Evolutionary conservation across 352 stramenopile species (phyloP).

Genomic region (Phytophthora idaei): DNA sequence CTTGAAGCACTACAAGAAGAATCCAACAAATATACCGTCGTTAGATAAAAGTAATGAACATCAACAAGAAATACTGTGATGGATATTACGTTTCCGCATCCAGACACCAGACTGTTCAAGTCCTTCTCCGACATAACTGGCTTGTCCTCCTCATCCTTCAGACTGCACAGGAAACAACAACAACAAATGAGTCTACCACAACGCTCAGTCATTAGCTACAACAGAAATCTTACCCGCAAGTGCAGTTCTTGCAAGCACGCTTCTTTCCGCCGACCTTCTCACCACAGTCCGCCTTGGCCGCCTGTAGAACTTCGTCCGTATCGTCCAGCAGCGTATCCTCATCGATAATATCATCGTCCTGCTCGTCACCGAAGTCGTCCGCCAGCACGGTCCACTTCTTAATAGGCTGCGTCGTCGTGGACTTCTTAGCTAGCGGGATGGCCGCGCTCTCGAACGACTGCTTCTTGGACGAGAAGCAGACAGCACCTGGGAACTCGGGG

Average conservation of each 20-base stretch:
- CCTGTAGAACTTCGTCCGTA: conserved; percentile 80
- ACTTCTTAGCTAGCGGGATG: conserved; percentile 60
- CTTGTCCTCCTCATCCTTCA: conserved; percentile 77
- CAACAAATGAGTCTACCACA: conserved; percentile 4
- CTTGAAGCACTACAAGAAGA: conserved; percentile 90
- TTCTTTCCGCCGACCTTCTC: conserved; percentile 90
- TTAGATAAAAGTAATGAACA: conserved; percentile 4
- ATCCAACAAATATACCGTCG: conserved; percentile 9
- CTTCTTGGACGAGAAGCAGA: conserved; percentile 71
- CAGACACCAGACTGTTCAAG: conserved; percentile 77
- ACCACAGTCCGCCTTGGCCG: conserved; percentile 70
- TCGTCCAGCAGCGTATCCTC: conserved; percentile 86
- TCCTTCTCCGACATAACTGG: conserved; percentile 77
- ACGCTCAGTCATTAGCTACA: neutral
- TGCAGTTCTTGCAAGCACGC: conserved; percentile 97
- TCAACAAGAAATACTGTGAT: neutral
- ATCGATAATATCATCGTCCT: conserved; percentile 81
- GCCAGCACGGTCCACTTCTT: conserved; percentile 80
- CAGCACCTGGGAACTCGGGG: conserved; percentile 43
- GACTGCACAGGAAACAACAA: conserved; percentile 31
- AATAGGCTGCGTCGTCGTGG: conserved; percentile 32
- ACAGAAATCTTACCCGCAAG: conserved; percentile 84
- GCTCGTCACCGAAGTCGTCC: conserved; percentile 64
- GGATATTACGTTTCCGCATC: conserved; percentile 78
- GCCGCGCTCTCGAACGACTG: conserved; percentile 58